phyloP scores from a whole-genome alignment of 805 yeast genomes.

The Saccharomycopsis selenospora region DNA sequence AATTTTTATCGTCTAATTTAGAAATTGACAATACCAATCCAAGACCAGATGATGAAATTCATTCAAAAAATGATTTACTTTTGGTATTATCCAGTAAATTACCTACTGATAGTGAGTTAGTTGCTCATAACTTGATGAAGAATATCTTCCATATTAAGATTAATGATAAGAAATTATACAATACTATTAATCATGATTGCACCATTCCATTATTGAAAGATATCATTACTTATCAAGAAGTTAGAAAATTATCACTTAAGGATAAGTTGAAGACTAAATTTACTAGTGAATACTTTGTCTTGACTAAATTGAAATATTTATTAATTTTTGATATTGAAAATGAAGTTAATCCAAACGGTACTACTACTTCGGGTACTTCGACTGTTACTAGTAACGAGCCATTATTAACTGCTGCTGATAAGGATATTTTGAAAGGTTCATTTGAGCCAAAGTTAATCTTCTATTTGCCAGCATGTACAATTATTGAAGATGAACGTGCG shows the following conservation, averaged over 20 bases:
- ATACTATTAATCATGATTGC: slow-evolving; percentile 16
- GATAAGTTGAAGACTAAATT: slow-evolving; percentile 11
- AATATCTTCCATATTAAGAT: slow-evolving; percentile 12
- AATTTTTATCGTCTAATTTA: slow-evolving; percentile 15
- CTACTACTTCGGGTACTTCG: background rate
- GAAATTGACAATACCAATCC: background rate
- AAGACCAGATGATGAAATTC: background rate
- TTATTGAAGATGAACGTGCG: slow-evolving; percentile 13
- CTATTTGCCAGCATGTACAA: slow-evolving; percentile 18
- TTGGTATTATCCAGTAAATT: slow-evolving; percentile 17
- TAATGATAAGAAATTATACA: slow-evolving; percentile 10
- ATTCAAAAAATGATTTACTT: slow-evolving; percentile 13
- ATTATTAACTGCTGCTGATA: slow-evolving; percentile 14
- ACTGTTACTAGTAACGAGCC: background rate
- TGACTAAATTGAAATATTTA: slow-evolving; percentile 19
- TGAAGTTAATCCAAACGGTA: slow-evolving; percentile 7
- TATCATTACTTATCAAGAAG: slow-evolving; percentile 18
- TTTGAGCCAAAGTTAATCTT: slow-evolving; percentile 18
- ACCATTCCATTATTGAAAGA: slow-evolving; percentile 18
- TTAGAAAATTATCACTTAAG: slow-evolving; percentile 16
- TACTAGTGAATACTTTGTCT: slow-evolving; percentile 18
- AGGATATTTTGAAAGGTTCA: slow-evolving; percentile 17
- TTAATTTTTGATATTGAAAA: slow-evolving; percentile 19
- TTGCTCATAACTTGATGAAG: slow-evolving; percentile 10
- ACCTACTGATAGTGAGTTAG: slow-evolving; percentile 14